A percentile compares a stretch with the other conserved stretches of the same genome.
phyloP scores from a whole-genome alignment of 2,329 filamentous ascomycete genomes.

The Scortechinia acanthostroma region DNA sequence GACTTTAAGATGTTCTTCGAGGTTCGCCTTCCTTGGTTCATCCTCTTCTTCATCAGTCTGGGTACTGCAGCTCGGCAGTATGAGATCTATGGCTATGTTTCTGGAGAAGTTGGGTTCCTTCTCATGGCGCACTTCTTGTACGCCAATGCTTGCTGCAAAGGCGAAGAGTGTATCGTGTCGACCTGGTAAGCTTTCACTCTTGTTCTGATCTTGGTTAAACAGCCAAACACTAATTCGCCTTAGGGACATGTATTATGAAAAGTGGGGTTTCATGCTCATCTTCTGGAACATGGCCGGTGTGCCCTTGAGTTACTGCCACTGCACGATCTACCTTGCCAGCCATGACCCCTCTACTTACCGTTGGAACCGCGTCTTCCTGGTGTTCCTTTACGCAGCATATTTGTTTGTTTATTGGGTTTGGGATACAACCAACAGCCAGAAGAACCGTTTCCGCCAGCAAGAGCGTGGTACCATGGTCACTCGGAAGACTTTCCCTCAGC shows the following conservation, averaged over 20 bases:
- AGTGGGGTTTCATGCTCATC: constrained; percentile 83
- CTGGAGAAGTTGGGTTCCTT: constrained; percentile 66
- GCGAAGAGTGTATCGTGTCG: constrained; percentile 73
- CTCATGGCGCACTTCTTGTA: constrained; percentile 77
- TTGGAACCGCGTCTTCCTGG: constrained; percentile 58
- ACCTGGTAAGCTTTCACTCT: constrained; percentile 33
- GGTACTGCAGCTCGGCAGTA: constrained; percentile 68
- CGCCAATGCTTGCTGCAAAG: constrained; percentile 76
- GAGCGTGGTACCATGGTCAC: constrained; percentile 57
- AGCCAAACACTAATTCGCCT: neutral
- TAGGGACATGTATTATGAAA: constrained; percentile 85
- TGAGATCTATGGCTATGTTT: constrained; percentile 71
- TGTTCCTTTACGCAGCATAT: constrained; percentile 53
- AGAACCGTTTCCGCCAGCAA: constrained; percentile 72
- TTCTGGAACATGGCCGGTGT: constrained; percentile 85
- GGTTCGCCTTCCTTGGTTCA: constrained; percentile 80
- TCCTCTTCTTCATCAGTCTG: constrained; percentile 64
- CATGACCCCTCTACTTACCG: constrained; percentile 64
- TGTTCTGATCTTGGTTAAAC: neutral
- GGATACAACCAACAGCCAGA: constrained; percentile 78
- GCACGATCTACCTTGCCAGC: constrained; percentile 72
- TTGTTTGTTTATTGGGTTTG: constrained; percentile 76
- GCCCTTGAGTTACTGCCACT: constrained; percentile 76
- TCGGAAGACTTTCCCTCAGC: constrained; percentile 71
- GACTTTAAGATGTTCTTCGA: constrained; percentile 94